Evolutionary conservation across 2,329 filamentous ascomycete genomes (phyloP), one percentile per base, ranked within the genome.

Genomic region (Dothideomycetidae sp.): DNA sequence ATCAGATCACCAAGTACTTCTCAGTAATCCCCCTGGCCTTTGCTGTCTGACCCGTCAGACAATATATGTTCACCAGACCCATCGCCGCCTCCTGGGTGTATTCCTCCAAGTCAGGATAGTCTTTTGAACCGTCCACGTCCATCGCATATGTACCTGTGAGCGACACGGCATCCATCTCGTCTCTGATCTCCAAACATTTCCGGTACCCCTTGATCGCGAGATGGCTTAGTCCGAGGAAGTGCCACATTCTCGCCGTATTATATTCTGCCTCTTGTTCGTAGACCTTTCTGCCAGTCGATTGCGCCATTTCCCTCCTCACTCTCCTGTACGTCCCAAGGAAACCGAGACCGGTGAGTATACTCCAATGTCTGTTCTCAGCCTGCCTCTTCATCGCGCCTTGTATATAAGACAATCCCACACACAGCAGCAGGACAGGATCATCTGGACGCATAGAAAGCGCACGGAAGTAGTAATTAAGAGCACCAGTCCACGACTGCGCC

Each of bases 341-440:
- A 0, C 77, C 67, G 35, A 94, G 69, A 0, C 85, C 90, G 55
- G 96, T 86, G 45, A 83, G 68, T 29, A 94, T 75, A 29, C 85
- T 73, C 52, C 82, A 88, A 53, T 96, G 88, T 2, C 90, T 68
- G 53, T 96, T 96, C 33, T 88, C 83, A 0, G 80, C 77, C 56
- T 93, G 83, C 2, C 88, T 73, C 56, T 96, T 94, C 51, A 94
- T 70, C 1, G 81, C 78, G 54, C 90, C 81, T 55, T 94, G 83
- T 28, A 94, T 72, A 55, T 93, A 96, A 18, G 78, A 78, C 10
- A 90, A 70, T 0, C 78, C 85, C 15, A 94, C 77, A 48, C 74
- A 81, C 9, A 98, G 70, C 44, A 84, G 79, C 45, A 94, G 71
- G 49, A 82, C 74, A 0, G 79, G 70, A 50, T 93, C 92, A 5